A percentile compares a stretch with the other conserved stretches of the same genome.
These are phyloP conservation scores for Astraeus odoratus DNA, from an alignment of 768 basidiomycete species.

Conservation along the genomic window DNA sequence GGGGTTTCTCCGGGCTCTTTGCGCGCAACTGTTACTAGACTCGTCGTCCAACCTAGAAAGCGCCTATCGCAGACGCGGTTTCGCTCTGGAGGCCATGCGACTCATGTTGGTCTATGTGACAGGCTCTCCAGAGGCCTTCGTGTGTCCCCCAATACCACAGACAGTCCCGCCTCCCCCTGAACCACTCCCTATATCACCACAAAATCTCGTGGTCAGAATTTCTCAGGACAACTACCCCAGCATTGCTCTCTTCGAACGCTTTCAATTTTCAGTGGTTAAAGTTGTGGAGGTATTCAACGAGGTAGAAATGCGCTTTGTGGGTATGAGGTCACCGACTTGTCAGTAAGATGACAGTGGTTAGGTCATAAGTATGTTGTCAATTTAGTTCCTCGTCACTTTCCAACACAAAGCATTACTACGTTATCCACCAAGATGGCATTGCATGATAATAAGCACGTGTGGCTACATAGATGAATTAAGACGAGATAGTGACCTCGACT, in stretches of 20 bases:
- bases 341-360: too few relatives aligned
- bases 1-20: background rate
- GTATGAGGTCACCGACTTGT: background rate
- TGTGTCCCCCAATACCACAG: slow-evolving; percentile 14
- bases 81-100: slow-evolving; percentile 54
- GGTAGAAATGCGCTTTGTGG: slow-evolving; percentile 61
- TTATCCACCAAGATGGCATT: too few relatives aligned
- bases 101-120: slow-evolving; percentile 68
- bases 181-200: slow-evolving; percentile 38
- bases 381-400: too few relatives aligned
- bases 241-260: slow-evolving; percentile 62
- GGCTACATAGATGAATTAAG: slow-evolving; percentile 29
- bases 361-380: too few relatives aligned
- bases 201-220: slow-evolving; percentile 61
- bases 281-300: slow-evolving; percentile 72
- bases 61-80: slow-evolving; percentile 60
- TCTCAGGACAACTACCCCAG: slow-evolving; percentile 63
- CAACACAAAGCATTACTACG: too few relatives aligned
- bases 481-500: slow-evolving; percentile 95
- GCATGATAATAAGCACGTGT: slow-evolving; percentile 1
- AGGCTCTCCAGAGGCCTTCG: slow-evolving; percentile 25
- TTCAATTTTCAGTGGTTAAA: slow-evolving; percentile 70
- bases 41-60: slow-evolving; percentile 42
- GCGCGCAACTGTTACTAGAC: background rate
- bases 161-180: slow-evolving; percentile 22